These are phyloP conservation scores for Leccinum fallax DNA, from an alignment of 1,284 basidiomycete species.

Conservation along the genomic window DNA sequence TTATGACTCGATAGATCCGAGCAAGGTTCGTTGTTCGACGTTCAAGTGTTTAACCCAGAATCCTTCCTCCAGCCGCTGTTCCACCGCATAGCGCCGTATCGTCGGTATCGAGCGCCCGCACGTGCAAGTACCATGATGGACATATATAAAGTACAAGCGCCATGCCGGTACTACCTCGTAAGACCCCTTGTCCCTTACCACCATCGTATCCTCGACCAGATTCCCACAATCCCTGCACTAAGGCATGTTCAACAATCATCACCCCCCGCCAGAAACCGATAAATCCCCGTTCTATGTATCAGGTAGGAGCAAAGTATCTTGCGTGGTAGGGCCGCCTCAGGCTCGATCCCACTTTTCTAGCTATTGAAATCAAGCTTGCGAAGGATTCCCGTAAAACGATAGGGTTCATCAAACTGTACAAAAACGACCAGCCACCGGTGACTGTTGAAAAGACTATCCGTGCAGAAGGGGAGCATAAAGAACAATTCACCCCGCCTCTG, in stretches of 20 bases:
- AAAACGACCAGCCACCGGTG: too few relatives aligned
- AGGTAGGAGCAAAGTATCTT: neutral
- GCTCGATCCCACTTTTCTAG: neutral
- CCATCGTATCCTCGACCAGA: neutral
- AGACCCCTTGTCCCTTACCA: neutral
- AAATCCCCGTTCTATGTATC: conserved; percentile 4
- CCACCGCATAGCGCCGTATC: neutral
- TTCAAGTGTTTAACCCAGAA: neutral
- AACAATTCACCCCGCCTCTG: too few relatives aligned
- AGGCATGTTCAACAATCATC: conserved; percentile 3
- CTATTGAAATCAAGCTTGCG: too few relatives aligned
- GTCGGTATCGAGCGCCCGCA: neutral
- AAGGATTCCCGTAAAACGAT: too few relatives aligned
- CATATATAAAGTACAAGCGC: neutral
- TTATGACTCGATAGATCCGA: too few relatives aligned
- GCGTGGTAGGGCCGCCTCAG: too few relatives aligned
- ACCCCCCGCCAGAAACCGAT: neutral
- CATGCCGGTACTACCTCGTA: neutral
- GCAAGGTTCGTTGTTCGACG: neutral
- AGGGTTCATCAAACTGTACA: too few relatives aligned
- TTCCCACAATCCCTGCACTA: neutral
- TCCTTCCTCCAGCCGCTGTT: neutral
- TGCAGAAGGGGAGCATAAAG: too few relatives aligned
- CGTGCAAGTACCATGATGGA: neutral
- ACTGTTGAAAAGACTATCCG: too few relatives aligned